Evolutionary conservation across 257 asterid species (phyloP).

Genomic region (Handroanthus guayacan): DNA sequence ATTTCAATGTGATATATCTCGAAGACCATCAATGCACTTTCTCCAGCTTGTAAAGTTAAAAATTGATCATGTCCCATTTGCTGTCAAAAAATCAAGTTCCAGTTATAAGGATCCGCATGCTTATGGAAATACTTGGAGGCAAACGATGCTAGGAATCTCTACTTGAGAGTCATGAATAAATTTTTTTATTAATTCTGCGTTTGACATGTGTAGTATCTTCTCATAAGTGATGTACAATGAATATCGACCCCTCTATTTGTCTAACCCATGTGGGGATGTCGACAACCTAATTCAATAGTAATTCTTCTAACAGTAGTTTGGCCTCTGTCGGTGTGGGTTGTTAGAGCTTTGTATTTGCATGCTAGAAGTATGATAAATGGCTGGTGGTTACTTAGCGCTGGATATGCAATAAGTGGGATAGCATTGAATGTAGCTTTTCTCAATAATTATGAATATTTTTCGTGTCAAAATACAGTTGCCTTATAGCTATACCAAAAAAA

Average conservation of each 20-base stretch:
- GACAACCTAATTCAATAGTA: neutral
- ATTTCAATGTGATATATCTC: neutral
- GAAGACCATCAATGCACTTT: neutral
- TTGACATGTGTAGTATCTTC: conserved; percentile 25
- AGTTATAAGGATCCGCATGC: neutral
- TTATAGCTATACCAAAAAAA: conserved; percentile 26
- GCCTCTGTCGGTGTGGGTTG: conserved; percentile 37
- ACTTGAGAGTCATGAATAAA: conserved; percentile 8
- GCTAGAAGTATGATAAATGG: neutral
- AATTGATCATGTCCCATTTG: neutral
- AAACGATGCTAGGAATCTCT: neutral
- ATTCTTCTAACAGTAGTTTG: neutral
- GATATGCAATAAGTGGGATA: too few species aligned
- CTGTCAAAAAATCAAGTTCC: neutral
- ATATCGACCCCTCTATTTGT: conserved; percentile 31
- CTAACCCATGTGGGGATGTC: conserved; percentile 41
- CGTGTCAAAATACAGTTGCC: conserved; percentile 20
- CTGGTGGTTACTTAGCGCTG: neutral
- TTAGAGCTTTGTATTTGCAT: conserved; percentile 9
- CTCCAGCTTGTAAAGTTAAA: neutral
- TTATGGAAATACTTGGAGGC: neutral
- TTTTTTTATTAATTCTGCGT: neutral
- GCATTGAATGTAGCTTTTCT: neutral
- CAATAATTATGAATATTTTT: conserved; percentile 8
- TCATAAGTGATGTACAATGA: conserved; percentile 15